Conservation (phyloP, 1,284 basidiomycete species). For the Ustilago esculenta region DNA sequence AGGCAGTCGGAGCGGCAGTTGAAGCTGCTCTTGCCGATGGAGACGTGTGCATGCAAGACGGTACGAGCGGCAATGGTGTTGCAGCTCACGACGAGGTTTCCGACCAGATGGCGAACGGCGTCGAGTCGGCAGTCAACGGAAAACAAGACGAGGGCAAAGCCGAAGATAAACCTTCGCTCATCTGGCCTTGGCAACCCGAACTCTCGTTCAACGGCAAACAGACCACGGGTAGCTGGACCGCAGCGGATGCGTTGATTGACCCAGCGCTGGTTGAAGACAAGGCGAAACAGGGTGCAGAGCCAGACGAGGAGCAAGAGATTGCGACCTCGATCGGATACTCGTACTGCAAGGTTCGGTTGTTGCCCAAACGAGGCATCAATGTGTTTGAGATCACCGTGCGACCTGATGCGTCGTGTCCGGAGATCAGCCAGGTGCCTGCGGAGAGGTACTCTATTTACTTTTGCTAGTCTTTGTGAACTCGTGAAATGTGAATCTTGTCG, state of each 20-base stretch:
- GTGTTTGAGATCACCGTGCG: constrained; percentile 36
- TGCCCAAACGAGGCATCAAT: constrained; percentile 37
- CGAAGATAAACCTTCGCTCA: background rate
- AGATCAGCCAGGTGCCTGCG: constrained; percentile 11
- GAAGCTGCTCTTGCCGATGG: constrained; percentile 9
- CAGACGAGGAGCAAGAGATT: background rate
- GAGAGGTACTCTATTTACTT: constrained; percentile 44
- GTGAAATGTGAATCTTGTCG: no score
- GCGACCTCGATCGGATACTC: constrained; percentile 13
- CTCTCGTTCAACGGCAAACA: constrained; percentile 36
- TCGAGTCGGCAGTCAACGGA: background rate
- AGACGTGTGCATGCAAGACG: constrained; percentile 15
- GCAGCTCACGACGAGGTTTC: background rate
- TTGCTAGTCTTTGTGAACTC: constrained; percentile 9
- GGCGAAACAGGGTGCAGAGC: background rate
- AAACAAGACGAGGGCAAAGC: background rate
- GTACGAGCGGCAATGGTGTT: background rate
- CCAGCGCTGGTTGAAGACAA: constrained; percentile 10
- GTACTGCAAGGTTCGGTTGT: constrained; percentile 26
- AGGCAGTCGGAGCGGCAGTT: background rate
- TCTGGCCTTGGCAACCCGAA: constrained; percentile 33
- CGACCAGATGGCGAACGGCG: constrained; percentile 1
- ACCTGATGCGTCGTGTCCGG: constrained; percentile 3
- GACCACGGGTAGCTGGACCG: constrained; percentile 16
- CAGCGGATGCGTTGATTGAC: constrained; percentile 13